Conservation (phyloP, 2,329 filamentous ascomycete genomes). For the Penicillium sp. region DNA sequence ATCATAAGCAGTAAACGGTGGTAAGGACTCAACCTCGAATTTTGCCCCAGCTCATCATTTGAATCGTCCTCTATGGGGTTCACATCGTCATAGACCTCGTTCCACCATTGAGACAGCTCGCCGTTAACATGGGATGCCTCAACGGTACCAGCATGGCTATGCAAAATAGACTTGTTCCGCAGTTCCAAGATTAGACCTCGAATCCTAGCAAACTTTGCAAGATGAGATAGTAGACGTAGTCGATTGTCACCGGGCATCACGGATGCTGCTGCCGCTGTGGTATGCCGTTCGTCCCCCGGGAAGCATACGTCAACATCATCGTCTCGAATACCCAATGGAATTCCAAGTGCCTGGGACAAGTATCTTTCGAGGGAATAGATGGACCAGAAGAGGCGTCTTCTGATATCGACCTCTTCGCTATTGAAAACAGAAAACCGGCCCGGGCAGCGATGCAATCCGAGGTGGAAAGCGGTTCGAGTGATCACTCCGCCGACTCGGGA, state of each 20-base stretch:
- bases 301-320: constrained; percentile 64
- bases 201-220: constrained; percentile 55
- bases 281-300: constrained; percentile 54
- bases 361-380: constrained; percentile 61
- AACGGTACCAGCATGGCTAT: constrained; percentile 49
- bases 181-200: constrained; percentile 58
- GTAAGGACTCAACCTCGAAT: constrained; percentile 30
- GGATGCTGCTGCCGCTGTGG: neutral
- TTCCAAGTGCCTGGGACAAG: constrained; percentile 60
- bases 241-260: constrained; percentile 20
- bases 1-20: constrained; percentile 51
- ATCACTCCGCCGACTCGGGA: constrained; percentile 61
- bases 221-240: constrained; percentile 43
- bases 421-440: constrained; percentile 57
- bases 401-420: constrained; percentile 50
- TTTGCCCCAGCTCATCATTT: constrained; percentile 2
- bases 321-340: constrained; percentile 60
- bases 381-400: constrained; percentile 61
- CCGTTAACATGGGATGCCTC: constrained; percentile 53
- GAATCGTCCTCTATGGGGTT: constrained; percentile 41
- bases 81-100: constrained; percentile 56
- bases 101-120: constrained; percentile 57
- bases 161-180: constrained; percentile 56
- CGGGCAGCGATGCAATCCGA: constrained; percentile 64
- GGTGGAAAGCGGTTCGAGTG: constrained; percentile 59